phyloP scores from a whole-genome alignment of 192 early-diverging fungal genomes.

The Coemansia sp. region DNA sequence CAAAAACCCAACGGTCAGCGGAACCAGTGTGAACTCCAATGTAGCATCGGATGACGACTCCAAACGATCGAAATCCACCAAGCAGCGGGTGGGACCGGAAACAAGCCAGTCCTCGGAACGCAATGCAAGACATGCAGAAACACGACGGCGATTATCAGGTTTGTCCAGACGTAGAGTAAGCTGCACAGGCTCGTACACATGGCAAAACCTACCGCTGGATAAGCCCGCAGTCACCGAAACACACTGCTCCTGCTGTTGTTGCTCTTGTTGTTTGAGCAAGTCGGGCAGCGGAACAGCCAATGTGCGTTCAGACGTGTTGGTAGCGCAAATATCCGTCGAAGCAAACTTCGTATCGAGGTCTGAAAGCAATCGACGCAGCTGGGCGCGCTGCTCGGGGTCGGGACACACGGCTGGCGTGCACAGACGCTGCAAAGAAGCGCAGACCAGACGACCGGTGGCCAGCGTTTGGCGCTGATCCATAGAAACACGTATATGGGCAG shows the following conservation, averaged over 20 bases:
- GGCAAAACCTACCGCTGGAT: conserved; percentile 3
- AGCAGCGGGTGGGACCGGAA: conserved; percentile 27
- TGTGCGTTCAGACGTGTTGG: neutral
- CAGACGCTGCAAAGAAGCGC: neutral
- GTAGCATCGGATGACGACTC: neutral
- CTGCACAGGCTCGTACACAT: conserved; percentile 7
- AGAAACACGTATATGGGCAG: neutral
- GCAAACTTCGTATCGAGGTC: neutral
- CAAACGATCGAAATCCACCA: neutral
- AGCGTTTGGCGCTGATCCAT: neutral
- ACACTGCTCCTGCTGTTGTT: neutral
- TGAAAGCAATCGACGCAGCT: neutral
- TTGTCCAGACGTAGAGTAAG: neutral
- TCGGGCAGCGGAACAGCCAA: neutral
- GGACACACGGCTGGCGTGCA: neutral
- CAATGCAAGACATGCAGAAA: neutral
- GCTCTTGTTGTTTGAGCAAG: neutral
- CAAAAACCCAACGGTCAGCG: conserved; percentile 40
- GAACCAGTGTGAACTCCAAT: conserved; percentile 33
- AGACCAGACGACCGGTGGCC: neutral
- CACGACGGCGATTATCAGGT: neutral
- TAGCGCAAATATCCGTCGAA: neutral
- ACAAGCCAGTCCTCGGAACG: conserved; percentile 35
- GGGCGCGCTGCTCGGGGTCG: neutral
- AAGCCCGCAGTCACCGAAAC: conserved; percentile 4